A percentile compares a stretch with the other conserved stretches of the same genome.
These are phyloP conservation scores for Komagataella kurtzmanii DNA, from an alignment of 805 yeast genomes.

Conservation along the genomic window DNA sequence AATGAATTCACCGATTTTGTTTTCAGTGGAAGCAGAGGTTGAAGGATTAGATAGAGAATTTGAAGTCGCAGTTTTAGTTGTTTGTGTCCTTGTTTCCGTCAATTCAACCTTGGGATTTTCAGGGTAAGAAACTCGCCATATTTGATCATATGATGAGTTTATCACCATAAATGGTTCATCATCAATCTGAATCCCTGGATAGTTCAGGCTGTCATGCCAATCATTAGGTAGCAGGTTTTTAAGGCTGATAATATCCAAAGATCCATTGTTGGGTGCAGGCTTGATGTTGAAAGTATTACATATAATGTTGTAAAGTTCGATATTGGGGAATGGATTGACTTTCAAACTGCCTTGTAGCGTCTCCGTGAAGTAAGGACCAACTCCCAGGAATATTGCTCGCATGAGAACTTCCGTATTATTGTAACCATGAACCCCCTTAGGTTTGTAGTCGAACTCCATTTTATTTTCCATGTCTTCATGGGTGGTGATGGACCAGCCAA, in stretches of 20 bases:
- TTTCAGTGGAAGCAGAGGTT: neutral
- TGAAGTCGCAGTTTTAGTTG: neutral
- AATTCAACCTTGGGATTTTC: neutral
- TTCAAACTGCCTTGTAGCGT: slow-evolving; percentile 12
- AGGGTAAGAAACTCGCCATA: slow-evolving; percentile 13
- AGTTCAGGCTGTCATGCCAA: slow-evolving; percentile 34
- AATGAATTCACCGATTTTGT: slow-evolving; percentile 6
- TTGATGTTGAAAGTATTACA: slow-evolving; percentile 45
- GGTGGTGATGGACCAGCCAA: slow-evolving; percentile 68
- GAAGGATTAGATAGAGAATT: neutral
- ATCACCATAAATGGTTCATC: slow-evolving; percentile 27
- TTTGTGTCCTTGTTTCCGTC: neutral
- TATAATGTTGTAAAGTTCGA: slow-evolving; percentile 60
- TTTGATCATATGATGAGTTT: slow-evolving; percentile 37
- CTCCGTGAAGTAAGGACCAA: slow-evolving; percentile 63
- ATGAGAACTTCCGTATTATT: slow-evolving; percentile 63
- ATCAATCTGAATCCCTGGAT: slow-evolving; percentile 38
- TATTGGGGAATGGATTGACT: slow-evolving; percentile 55
- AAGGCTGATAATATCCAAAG: slow-evolving; percentile 7
- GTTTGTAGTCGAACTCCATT: slow-evolving; percentile 34
- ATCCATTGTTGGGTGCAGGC: slow-evolving; percentile 53
- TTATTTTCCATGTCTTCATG: slow-evolving; percentile 34
- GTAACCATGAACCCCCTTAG: slow-evolving; percentile 79
- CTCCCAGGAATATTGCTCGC: slow-evolving; percentile 71
- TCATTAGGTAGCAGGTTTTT: slow-evolving; percentile 19